A percentile compares a stretch with the other conserved stretches of the same genome.
Evolutionary conservation across 768 basidiomycete genomes (phyloP).

Genomic region (Sporobolomyces roseus): DNA sequence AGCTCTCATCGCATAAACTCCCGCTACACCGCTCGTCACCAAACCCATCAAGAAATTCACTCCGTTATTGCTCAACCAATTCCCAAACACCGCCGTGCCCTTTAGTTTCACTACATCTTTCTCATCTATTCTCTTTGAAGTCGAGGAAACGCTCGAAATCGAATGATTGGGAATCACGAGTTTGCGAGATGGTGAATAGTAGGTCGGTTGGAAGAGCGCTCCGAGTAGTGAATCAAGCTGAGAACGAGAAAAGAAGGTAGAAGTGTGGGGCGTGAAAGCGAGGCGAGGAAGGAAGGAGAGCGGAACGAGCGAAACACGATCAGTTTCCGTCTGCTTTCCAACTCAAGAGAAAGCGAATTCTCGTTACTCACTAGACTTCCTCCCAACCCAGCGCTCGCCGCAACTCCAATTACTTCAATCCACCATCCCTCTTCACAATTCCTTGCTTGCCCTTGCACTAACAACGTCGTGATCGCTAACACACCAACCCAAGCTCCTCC

Average conservation of each 20-base stretch:
- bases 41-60: constrained; percentile 55
- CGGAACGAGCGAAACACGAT: too few relatives aligned
- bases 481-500: constrained; percentile 73
- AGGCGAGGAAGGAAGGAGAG: not conserved
- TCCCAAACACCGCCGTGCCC: constrained; percentile 54
- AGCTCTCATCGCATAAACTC: too few relatives aligned
- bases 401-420: constrained; percentile 58
- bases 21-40: too few relatives aligned
- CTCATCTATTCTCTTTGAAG: constrained; percentile 46
- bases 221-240: constrained; percentile 82
- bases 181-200: constrained; percentile 62
- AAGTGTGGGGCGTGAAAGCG: not conserved
- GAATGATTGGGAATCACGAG: constrained; percentile 65
- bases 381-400: constrained; percentile 64
- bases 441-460: constrained; percentile 58
- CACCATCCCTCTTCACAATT: constrained; percentile 50
- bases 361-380: constrained; percentile 76
- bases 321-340: too few relatives aligned
- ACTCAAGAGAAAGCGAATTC: not conserved
- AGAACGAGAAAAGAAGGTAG: not conserved
- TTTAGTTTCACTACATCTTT: constrained; percentile 52
- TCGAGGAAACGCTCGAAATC: too few relatives aligned
- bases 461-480: constrained; percentile 58
- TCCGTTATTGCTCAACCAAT: constrained; percentile 67
- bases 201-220: constrained; percentile 76